Conservation (phyloP, 805 yeast genomes). For the Sungouiozyma ichnusensis region DNA sequence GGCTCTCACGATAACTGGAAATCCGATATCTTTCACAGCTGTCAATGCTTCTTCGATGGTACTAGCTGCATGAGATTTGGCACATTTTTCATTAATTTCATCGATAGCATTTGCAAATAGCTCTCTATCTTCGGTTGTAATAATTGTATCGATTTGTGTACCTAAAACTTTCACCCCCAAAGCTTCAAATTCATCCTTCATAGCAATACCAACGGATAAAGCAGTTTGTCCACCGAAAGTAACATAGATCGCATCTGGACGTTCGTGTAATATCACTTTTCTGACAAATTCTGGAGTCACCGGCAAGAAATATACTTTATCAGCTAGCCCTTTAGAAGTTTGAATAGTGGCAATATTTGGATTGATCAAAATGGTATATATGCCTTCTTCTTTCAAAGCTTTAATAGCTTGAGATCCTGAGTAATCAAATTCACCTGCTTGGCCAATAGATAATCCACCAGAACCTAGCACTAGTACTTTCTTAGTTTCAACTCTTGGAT, state of each 20-base stretch:
- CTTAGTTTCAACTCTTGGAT: constrained; percentile 75
- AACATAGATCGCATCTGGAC: constrained; percentile 93
- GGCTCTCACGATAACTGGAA: constrained; percentile 94
- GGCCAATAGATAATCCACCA: constrained; percentile 97
- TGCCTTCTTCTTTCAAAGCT: constrained; percentile 96
- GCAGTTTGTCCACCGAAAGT: constrained; percentile 99
- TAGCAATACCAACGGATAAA: constrained; percentile 84
- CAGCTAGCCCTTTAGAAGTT: constrained; percentile 96
- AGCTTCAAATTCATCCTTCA: constrained; percentile 88
- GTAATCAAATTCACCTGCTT: constrained; percentile 98
- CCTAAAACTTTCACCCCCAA: constrained; percentile 90
- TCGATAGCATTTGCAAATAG: constrained; percentile 90
- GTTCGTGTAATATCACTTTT: constrained; percentile 87
- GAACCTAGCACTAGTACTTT: constrained; percentile 93
- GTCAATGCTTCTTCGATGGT: constrained; percentile 69
- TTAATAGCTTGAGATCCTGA: constrained; percentile 98
- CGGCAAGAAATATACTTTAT: constrained; percentile 95
- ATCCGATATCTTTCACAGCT: constrained; percentile 82
- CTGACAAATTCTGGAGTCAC: constrained; percentile 94
- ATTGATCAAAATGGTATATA: constrained; percentile 88
- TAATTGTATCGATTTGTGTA: constrained; percentile 90
- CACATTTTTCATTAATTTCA: constrained; percentile 91
- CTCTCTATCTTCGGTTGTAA: constrained; percentile 97
- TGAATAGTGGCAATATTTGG: constrained; percentile 98
- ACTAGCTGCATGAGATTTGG: constrained; percentile 79